Percentiles rank a stretch among this genome's conserved stretches.
Evolutionary conservation across 176 grass and related monocot genomes (phyloP).

Genomic region (Ampelocalamus luodianensis): DNA sequence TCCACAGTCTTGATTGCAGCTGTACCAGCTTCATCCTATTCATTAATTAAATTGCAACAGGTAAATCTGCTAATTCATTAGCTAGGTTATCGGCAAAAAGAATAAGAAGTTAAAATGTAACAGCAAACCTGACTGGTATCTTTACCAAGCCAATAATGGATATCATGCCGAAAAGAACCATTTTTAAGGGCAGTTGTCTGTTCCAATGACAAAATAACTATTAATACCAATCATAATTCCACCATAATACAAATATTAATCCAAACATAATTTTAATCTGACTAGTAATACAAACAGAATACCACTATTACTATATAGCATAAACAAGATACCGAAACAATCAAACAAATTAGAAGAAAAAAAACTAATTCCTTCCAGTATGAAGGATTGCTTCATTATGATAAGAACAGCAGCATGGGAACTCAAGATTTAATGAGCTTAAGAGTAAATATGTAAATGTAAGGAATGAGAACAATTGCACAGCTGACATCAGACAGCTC

Average conservation of each 20-base stretch:
- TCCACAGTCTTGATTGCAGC: constrained; percentile 97
- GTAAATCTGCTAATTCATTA: constrained; percentile 31
- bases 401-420: constrained; percentile 16
- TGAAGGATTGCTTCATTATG: constrained; percentile 4
- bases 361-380: constrained; percentile 27
- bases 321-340: constrained; percentile 21
- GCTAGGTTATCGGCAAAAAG: constrained; percentile 31
- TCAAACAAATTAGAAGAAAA: background rate
- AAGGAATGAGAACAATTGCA: constrained; percentile 20
- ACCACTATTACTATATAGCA: constrained; percentile 18
- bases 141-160: constrained; percentile 99
- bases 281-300: constrained; percentile 29
- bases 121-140: constrained; percentile 84
- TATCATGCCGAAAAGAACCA: constrained; percentile 88
- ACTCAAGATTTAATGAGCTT: constrained; percentile 27
- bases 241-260: constrained; percentile 32
- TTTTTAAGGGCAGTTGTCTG: constrained; percentile 87
- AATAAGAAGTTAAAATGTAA: constrained; percentile 28
- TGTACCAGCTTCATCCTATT: constrained; percentile 91
- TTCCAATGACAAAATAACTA: constrained; percentile 36
- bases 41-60: constrained; percentile 47
- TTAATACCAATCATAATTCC: constrained; percentile 28
- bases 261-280: background rate
- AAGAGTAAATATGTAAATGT: constrained; percentile 6
- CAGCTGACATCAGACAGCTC: constrained; percentile 24